A percentile compares a stretch with the other conserved stretches of the same genome.
Conservation (phyloP, 768 basidiomycete genomes). For the Pulveroboletus sp. region DNA sequence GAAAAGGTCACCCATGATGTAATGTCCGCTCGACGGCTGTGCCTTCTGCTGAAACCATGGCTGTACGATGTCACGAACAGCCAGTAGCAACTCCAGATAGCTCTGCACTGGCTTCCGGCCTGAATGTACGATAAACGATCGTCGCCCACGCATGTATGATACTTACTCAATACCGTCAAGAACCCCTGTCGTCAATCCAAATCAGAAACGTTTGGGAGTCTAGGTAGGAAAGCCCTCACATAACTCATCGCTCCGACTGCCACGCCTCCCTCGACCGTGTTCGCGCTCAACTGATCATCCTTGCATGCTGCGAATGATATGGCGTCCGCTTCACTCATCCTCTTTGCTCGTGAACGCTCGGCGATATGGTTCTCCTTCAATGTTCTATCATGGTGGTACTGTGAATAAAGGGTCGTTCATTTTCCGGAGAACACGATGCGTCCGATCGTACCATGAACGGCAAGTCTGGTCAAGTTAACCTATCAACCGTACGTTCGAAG, state of each 20-base stretch:
- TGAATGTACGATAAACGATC: constrained; percentile 12
- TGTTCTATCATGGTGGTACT: constrained; percentile 60
- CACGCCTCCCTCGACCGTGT: constrained; percentile 57
- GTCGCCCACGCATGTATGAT: too few relatives aligned
- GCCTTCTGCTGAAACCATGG: constrained; percentile 66
- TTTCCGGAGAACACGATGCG: background rate
- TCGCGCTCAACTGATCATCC: constrained; percentile 70
- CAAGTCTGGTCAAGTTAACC: constrained; percentile 12
- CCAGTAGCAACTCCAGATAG: constrained; percentile 58
- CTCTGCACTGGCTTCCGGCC: constrained; percentile 53
- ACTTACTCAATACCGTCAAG: constrained; percentile 46
- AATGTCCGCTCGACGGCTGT: constrained; percentile 70
- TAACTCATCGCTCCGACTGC: constrained; percentile 80
- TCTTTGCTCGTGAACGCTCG: constrained; percentile 32
- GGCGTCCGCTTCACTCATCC: constrained; percentile 72
- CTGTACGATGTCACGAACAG: constrained; percentile 55
- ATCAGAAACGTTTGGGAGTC: background rate
- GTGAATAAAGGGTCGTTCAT: background rate
- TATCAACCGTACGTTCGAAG: background rate
- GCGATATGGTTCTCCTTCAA: constrained; percentile 44
- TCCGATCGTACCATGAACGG: constrained; percentile 26
- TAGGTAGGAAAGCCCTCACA: constrained; percentile 44
- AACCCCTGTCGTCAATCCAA: constrained; percentile 48
- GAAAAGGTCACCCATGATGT: constrained; percentile 40
- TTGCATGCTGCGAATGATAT: constrained; percentile 71